Evolutionary conservation across 1,139 yeast genomes (phyloP), one percentile per base, ranked within the genome.

Genomic region (Kodamaea sp.): DNA sequence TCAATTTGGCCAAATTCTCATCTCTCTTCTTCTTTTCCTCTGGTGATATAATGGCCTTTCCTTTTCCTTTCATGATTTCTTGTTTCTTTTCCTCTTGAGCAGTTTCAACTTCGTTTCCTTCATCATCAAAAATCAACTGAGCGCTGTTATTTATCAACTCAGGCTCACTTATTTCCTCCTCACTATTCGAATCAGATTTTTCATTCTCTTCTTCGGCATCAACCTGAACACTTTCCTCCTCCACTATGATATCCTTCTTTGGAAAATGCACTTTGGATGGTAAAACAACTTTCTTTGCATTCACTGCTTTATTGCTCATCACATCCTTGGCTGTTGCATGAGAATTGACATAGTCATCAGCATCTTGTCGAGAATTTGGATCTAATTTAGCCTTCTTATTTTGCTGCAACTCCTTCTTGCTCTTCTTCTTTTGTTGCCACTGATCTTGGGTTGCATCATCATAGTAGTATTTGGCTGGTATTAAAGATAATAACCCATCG

Each of bases 391-490:
- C 78, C 46, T 78, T 66, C 56, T 83, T 83, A 42, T 76, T 79
- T 36, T 70, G 73, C 46, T 70, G 76, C 15, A 73, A 61, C 53
- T 87, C 92, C 32, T 72, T 77, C 53, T 84, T 86, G 25, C 79
- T 61, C 60, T 83, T 78, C 67, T 86, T 85, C 65, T 82, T 85
- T 49, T 83, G 83, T 48, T 81, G 82, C 97, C 97, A 90, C 61
- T 90, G 97, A 38, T 83, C 83, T 52, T 83, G 81, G 3, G 83
- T 72, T 28, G 84, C 87, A 45, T 78, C 85, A 53, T 80, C 86
- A 55, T 87, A 88, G 57, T 90, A 90, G 53, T 84, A 88, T 55
- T 89, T 88, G 7, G 97, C 95, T 7, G 98, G 97, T 40, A 92
- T 89, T 56, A 92, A 69, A 15, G 97, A 87, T 42, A 92, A 68